Evolutionary conservation across 1,139 yeast species (phyloP), one percentile per base, ranked within the genome.

Genomic region (Suhomyces maxii): DNA sequence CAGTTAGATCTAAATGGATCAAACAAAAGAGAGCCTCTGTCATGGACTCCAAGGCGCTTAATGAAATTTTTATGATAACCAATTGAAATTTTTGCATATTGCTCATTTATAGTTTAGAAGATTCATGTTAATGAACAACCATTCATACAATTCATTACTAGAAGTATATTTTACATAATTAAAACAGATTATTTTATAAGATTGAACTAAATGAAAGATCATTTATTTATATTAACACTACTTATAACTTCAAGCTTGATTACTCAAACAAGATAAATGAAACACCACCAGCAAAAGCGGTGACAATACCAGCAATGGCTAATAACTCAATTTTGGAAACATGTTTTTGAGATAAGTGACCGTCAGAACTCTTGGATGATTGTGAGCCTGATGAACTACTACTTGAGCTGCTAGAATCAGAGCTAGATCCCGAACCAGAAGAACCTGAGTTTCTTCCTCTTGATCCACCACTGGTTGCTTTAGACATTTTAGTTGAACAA

Each of bases 1-100:
- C 95, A 0, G 87, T 86, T 2, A 79, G 98, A 60, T 84, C 96
- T 13, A 83, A 82, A 62, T 90, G 89, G 84, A 90, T 91, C 48
- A 84, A 79, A 53, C 96, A 89, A 61, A 91, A 91, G 63, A 78
- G 93, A 58, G 95, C 96, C 7, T 90, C 97, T 1, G 90, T 91
- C 0, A 81, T 86, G 84, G 97, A 91, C 63, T 78, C 86, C 11
- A 84, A 89, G 62, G 90, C 96, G 25, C 77, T 91, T 52, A 89
- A 89, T 57, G 98, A 91, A 65, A 91, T 91, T 49, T 87, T 91
- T 63, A 91, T 91, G 98, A 82, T 89, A 41, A 73, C 87, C 49
- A 77, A 70, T 51, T 74, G 40, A 26, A 9, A 28, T 11, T 28
- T 18, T 11, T 28, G n/a, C 13, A 30, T 31, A 12, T 23, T 18